Evolutionary conservation across 202 grass and related monocot species (phyloP), one percentile per base, ranked within the genome.

Genomic region (Bolboschoenoplectus hybrid): DNA sequence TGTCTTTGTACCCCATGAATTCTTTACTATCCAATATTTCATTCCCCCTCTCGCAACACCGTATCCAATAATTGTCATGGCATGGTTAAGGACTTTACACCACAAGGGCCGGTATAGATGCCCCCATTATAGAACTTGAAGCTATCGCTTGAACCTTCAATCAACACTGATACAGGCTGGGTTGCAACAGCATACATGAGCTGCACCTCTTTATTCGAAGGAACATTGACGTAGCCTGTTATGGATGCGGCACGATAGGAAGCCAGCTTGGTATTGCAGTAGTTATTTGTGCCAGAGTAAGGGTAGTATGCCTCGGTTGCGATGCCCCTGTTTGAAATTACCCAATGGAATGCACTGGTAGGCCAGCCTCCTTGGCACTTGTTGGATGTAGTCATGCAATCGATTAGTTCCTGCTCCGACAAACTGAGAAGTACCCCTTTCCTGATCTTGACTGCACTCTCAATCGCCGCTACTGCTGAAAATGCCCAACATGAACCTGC

Each of bases 11-110:
- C 87, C 80, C 91, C 91, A 93, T 11, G 91, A 93, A 75, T 90
- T 90, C 89, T 93, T 93, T 0, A 73, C 64, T 14, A 91, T 82
- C 91, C 91, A 91, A 52, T 89, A 90, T 11, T 87, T 90, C 19
- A 32, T 32, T 12, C 79, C 73, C 12, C 26, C 55, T 6, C 5
- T 35, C 3, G n/a, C 51, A 46, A 76, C n/a, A 5, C 89, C 85
- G 58, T 93, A 90, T 6, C 86, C 89, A 13, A 93, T 58, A 51
- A 90, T 84, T 35, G 84, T 87, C 32, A 90, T 20, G 0, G 74
- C 91, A 26, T 93, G 91, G 81, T 87, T 87, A n/a, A 89, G 46
- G 10, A 7, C 52, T 6, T 9, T 17, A 2, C 80, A 2, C 80
- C 38, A 66, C 89, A 93, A 4, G 81, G 65, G 45, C 91, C 87